Conservation (phyloP, 2,329 filamentous ascomycete genomes). For the Ceratocystis albifundus region DNA sequence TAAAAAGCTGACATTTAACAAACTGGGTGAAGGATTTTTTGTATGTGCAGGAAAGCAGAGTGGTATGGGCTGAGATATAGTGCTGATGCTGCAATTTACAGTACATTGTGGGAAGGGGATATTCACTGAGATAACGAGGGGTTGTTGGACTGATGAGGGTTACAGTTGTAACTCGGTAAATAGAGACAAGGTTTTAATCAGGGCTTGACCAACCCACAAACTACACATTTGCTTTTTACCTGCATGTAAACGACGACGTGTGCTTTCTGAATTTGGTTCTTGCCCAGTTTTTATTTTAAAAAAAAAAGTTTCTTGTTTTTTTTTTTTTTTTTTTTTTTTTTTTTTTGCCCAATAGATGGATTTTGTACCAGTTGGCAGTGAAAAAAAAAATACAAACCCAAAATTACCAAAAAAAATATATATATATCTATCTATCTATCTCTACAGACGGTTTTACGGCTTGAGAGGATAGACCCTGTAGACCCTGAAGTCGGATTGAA, state of each 20-base stretch:
- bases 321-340: background rate
- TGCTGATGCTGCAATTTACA: too few relatives aligned
- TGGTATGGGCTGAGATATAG: background rate
- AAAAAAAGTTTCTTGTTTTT: background rate
- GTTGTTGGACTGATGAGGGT: too few relatives aligned
- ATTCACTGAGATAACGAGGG: too few relatives aligned
- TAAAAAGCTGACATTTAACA: background rate
- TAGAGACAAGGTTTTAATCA: too few relatives aligned
- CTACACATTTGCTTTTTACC: too few relatives aligned
- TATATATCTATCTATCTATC: too few relatives aligned
- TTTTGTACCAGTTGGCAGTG: background rate
- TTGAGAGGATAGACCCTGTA: background rate
- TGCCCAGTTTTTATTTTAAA: background rate
- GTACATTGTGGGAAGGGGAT: too few relatives aligned
- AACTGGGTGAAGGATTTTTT: background rate
- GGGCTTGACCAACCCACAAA: too few relatives aligned
- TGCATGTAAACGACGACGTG: too few relatives aligned
- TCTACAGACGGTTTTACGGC: too few relatives aligned
- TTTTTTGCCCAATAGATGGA: background rate
- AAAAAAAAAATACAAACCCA: background rate
- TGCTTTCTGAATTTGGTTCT: background rate
- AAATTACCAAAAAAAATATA: too few relatives aligned
- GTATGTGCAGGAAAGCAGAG: background rate
- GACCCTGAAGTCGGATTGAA: slow-evolving; percentile 3
- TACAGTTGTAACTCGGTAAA: too few relatives aligned